A percentile compares a stretch with the other conserved stretches of the same genome.
These are phyloP conservation scores for Monosporozyma solicola DNA, from an alignment of 805 yeast species.

Conservation along the genomic window DNA sequence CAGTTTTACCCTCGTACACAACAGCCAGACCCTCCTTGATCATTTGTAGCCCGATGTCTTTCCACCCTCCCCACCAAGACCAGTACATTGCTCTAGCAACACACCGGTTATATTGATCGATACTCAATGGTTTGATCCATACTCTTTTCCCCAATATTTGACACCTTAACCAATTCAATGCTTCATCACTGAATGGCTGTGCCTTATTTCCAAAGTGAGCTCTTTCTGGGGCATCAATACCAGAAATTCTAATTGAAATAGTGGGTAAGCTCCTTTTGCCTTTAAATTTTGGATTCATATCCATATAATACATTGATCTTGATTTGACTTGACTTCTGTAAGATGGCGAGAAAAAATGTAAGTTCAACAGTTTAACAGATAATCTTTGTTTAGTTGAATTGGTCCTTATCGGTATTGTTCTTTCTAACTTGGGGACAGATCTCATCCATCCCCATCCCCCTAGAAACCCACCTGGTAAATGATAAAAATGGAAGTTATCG, in stretches of 20 bases:
- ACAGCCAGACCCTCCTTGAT: conserved; percentile 72
- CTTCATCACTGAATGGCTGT: conserved; percentile 81
- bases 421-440: conserved; percentile 43
- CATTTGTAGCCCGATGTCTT: conserved; percentile 86
- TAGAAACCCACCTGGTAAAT: conserved; percentile 82
- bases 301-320: conserved; percentile 18
- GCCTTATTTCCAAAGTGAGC: conserved; percentile 92
- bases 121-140: conserved; percentile 64
- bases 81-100: conserved; percentile 66
- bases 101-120: conserved; percentile 84
- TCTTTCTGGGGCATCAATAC: conserved; percentile 94
- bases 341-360: background rate
- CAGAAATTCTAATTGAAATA: conserved; percentile 73
- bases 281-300: conserved; percentile 19
- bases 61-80: conserved; percentile 51
- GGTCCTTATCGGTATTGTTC: background rate
- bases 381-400: background rate
- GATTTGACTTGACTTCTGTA: background rate
- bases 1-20: conserved; percentile 73
- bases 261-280: conserved; percentile 39
- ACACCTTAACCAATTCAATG: conserved; percentile 63
- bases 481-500: conserved; percentile 87
- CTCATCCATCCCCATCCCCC: conserved; percentile 95
- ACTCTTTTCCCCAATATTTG: conserved; percentile 60
- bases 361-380: background rate